These are phyloP conservation scores for Pseudoscleropodium purum DNA, from an alignment of 225 moss, liverwort and hornwort species.

Conservation along the genomic window DNA sequence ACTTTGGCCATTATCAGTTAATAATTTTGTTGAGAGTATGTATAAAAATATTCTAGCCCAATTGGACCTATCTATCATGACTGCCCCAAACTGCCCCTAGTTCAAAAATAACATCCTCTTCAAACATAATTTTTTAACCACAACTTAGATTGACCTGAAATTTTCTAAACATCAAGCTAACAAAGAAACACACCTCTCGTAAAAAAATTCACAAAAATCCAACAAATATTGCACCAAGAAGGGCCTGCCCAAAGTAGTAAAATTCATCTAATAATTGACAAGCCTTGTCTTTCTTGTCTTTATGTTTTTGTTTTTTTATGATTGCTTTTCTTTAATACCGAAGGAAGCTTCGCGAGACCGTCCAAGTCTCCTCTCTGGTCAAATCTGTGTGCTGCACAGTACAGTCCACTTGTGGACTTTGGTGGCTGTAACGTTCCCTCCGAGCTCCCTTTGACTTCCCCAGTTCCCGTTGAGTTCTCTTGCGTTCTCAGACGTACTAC, in stretches of 20 bases:
- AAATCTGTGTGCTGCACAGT: not conserved
- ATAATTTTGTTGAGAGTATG: rapidly evolving
- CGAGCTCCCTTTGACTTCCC: not conserved
- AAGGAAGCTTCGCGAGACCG: not conserved
- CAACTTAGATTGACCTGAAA: rapidly evolving
- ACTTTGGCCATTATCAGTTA: not conserved
- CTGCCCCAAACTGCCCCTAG: rapidly evolving
- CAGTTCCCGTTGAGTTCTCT: not conserved
- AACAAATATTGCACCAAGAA: too few relatives aligned
- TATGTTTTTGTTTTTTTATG: not conserved
- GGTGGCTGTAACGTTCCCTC: not conserved
- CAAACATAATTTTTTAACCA: rapidly evolving
- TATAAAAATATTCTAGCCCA: not conserved
- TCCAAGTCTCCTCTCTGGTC: not conserved
- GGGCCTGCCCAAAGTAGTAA: too few relatives aligned
- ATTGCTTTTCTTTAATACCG: not conserved
- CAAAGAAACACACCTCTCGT: rapidly evolving
- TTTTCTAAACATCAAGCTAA: not conserved
- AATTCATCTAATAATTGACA: not conserved
- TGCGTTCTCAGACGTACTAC: not conserved
- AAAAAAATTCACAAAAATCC: not conserved
- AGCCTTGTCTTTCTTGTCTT: not conserved
- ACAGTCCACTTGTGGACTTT: not conserved
- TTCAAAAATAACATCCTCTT: rapidly evolving
- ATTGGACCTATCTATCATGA: rapidly evolving